These are phyloP conservation scores for Lotus japonicus DNA, from an alignment of 306 rosid species.

Conservation along the genomic window DNA sequence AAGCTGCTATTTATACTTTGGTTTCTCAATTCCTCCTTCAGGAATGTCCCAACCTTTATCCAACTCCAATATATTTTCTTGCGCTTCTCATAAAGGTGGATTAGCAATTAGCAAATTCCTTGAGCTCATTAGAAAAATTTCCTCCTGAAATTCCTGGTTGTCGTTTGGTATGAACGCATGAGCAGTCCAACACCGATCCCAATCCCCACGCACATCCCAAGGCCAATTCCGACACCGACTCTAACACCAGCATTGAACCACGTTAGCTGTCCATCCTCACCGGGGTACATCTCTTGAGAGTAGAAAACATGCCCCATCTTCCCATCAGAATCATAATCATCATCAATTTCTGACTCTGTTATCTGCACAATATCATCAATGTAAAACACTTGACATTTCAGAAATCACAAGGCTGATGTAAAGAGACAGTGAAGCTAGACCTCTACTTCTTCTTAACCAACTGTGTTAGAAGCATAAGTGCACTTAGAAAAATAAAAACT, in stretches of 20 bases:
- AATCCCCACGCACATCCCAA: conserved; percentile 86
- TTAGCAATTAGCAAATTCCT: conserved; percentile 10
- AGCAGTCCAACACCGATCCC: conserved; percentile 87
- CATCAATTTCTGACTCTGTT: conserved; percentile 55
- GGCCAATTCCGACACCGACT: conserved; percentile 93
- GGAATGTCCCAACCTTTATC: background rate
- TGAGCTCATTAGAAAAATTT: conserved; percentile 50
- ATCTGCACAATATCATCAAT: conserved; percentile 41
- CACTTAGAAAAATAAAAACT: background rate
- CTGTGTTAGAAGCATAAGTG: background rate
- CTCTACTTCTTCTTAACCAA: background rate
- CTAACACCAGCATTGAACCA: conserved; percentile 96
- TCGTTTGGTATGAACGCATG: conserved; percentile 92
- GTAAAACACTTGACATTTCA: background rate
- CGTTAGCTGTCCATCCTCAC: conserved; percentile 81
- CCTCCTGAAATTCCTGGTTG: conserved; percentile 71
- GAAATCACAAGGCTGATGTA: background rate
- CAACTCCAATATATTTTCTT: conserved; percentile 5
- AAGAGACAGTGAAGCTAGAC: background rate
- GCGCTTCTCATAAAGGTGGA: conserved; percentile 10
- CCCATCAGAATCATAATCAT: conserved; percentile 50
- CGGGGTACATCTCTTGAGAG: conserved; percentile 60
- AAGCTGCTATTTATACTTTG: background rate
- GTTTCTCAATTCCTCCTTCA: background rate
- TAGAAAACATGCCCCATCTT: conserved; percentile 54